These are phyloP conservation scores for Cyphellophora attinorum DNA, from an alignment of 2,329 filamentous ascomycete genomes.

Conservation along the genomic window DNA sequence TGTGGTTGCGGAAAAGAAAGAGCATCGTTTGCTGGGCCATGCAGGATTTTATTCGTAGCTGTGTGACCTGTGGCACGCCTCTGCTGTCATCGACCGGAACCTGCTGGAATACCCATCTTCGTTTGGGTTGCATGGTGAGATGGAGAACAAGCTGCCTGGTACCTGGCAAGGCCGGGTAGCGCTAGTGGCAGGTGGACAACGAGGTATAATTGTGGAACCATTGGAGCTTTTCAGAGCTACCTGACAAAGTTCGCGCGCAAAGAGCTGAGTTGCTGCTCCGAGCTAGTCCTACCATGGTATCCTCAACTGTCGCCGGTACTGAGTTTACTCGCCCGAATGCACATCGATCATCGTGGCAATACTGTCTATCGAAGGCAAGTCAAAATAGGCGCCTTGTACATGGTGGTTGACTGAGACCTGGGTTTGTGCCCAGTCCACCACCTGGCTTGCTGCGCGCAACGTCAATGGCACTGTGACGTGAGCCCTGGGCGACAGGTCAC, in stretches of 20 bases:
- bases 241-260: not conserved
- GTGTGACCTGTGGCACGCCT: not conserved
- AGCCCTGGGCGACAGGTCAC: too few species aligned
- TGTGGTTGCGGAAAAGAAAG: constrained; percentile 7
- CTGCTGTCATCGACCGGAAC: not conserved
- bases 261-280: too few species aligned
- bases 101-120: not conserved
- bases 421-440: too few species aligned
- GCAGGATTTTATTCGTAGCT: not conserved
- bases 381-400: too few species aligned
- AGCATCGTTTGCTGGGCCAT: constrained; percentile 9
- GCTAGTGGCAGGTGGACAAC: not conserved
- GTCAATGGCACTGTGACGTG: too few species aligned
- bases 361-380: too few species aligned
- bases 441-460: too few species aligned
- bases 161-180: not conserved
- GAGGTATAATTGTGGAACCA: not conserved
- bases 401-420: too few species aligned
- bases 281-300: too few species aligned
- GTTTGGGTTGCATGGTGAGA: not conserved
- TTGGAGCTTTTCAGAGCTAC: not conserved
- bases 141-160: not conserved
- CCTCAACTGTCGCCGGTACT: too few species aligned
- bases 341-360: too few species aligned
- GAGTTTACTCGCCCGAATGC: too few species aligned